phyloP scores from a whole-genome alignment of 345 rosid species.

The Populus deltoides region DNA sequence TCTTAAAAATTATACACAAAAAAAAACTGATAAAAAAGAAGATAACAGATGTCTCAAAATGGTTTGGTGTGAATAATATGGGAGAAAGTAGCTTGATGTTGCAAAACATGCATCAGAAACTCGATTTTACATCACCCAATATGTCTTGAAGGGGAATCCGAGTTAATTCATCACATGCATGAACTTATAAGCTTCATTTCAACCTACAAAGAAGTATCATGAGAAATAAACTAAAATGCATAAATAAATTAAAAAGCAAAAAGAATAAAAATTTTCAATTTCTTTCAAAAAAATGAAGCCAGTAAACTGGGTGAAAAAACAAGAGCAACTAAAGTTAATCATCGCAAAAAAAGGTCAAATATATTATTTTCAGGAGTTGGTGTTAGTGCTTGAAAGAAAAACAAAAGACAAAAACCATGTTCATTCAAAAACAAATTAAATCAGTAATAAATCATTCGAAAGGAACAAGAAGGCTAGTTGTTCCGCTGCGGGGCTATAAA shows the following conservation, averaged over 20 bases:
- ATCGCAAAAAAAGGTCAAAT: background rate
- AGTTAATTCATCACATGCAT: conserved; percentile 47
- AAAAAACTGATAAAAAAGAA: background rate
- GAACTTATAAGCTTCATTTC: background rate
- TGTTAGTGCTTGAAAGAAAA: background rate
- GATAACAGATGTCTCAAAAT: background rate
- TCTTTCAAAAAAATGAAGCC: background rate
- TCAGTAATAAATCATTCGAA: background rate
- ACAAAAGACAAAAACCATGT: background rate
- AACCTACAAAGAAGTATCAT: background rate
- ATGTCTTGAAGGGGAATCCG: conserved; percentile 62
- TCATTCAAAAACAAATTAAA: background rate
- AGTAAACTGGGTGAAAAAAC: background rate
- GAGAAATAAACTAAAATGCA: background rate
- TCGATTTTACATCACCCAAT: conserved; percentile 53
- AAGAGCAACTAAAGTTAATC: background rate
- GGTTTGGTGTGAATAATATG: background rate
- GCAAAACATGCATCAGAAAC: conserved; percentile 47
- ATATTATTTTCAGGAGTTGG: background rate
- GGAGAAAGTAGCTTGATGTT: background rate
- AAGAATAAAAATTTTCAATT: background rate
- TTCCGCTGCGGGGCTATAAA: background rate
- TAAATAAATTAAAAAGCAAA: too few relatives aligned
- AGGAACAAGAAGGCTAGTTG: background rate
- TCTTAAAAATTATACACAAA: background rate